Conservation (phyloP, 768 basidiomycete genomes). For the Boletus subcaerulescens region DNA sequence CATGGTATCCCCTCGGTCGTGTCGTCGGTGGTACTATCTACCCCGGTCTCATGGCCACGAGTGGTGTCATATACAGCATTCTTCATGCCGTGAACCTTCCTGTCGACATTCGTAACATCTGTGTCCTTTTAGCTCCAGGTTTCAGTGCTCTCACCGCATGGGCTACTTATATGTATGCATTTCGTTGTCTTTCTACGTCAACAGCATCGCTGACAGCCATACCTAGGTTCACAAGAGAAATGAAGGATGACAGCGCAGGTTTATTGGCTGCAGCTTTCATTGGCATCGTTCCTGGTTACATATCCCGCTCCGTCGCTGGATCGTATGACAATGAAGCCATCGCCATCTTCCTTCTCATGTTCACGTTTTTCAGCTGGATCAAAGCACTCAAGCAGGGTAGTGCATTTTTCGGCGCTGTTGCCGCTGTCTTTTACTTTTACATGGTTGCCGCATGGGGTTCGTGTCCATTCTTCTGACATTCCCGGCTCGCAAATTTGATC, state of each 20-base stretch:
- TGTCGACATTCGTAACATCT: constrained; percentile 95
- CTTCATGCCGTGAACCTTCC: constrained; percentile 88
- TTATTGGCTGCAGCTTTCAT: constrained; percentile 98
- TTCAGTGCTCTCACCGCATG: constrained; percentile 96
- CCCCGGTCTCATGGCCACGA: constrained; percentile 97
- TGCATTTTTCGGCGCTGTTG: constrained; percentile 83
- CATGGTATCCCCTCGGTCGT: constrained; percentile 98
- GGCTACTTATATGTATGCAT: constrained; percentile 87
- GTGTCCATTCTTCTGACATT: constrained; percentile 16
- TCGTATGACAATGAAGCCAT: constrained; percentile 99
- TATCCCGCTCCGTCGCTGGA: constrained; percentile 97
- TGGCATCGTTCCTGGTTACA: constrained; percentile 96
- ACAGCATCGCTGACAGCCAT: background rate
- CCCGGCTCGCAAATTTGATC: constrained; percentile 5
- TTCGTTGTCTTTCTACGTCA: background rate
- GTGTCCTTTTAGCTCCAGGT: constrained; percentile 94
- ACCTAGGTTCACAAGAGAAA: constrained; percentile 90
- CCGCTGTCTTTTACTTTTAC: constrained; percentile 98
- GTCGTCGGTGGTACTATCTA: constrained; percentile 99
- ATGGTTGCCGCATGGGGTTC: constrained; percentile 99
- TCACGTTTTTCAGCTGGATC: constrained; percentile 97
- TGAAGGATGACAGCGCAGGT: constrained; percentile 94
- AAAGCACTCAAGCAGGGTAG: constrained; percentile 93
- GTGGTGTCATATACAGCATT: constrained; percentile 92
- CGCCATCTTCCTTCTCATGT: constrained; percentile 99